phyloP scores from a whole-genome alignment of 176 grass and related monocot genomes.

The Carex parvula region DNA sequence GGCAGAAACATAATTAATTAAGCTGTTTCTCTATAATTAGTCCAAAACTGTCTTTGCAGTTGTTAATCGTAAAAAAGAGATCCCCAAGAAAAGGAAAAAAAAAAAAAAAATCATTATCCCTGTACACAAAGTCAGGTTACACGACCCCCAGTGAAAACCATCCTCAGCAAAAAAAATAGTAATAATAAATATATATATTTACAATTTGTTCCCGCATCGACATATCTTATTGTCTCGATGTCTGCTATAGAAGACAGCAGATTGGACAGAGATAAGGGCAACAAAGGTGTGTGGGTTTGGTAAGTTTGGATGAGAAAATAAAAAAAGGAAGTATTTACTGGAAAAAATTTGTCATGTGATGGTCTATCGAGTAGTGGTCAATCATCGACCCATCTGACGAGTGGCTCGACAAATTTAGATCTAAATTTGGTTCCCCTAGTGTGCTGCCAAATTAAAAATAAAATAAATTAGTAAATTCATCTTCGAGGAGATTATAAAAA shows the following conservation, averaged over 20 bases:
- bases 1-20: not conserved
- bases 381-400: not conserved
- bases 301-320: not conserved
- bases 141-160: not conserved
- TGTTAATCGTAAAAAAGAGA: not conserved
- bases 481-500: not conserved
- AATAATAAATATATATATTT: slow-evolving; percentile 11
- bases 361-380: not conserved
- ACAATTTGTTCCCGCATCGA: slow-evolving; percentile 5
- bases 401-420: slow-evolving; percentile 16
- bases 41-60: slow-evolving; percentile 15
- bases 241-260: not conserved
- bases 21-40: slow-evolving; percentile 3
- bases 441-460: not conserved
- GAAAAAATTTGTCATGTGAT: slow-evolving; percentile 9
- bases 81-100: not conserved
- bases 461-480: not conserved
- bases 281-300: not conserved
- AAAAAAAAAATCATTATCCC: not conserved
- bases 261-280: slow-evolving; percentile 16
- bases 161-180: not conserved
- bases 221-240: not conserved
- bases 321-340: slow-evolving; percentile 13
- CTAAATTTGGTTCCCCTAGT: slow-evolving; percentile 16
- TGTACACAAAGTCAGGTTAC: not conserved